Percentiles rank a stretch among this genome's conserved stretches.
Evolutionary conservation across 2,329 filamentous ascomycete genomes (phyloP).

Genomic region (Peltaster fructicola): DNA sequence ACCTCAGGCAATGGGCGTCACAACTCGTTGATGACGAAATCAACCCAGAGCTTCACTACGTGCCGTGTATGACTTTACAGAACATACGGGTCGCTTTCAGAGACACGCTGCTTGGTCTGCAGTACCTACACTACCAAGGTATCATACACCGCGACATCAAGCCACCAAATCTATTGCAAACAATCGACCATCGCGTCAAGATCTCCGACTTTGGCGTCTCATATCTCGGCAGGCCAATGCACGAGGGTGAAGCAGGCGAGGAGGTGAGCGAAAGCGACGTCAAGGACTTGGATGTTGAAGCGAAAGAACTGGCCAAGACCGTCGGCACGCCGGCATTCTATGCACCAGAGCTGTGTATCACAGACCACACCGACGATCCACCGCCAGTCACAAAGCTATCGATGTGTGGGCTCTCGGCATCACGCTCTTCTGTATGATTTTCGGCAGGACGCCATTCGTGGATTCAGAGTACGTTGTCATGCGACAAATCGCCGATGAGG

Average conservation of each 20-base stretch:
- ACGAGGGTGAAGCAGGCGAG: constrained; percentile 47
- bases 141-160: constrained; percentile 35
- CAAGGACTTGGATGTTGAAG: constrained; percentile 65
- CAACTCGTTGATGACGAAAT: constrained; percentile 41
- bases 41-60: constrained; percentile 79
- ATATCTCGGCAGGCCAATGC: constrained; percentile 77
- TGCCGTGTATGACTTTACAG: constrained; percentile 77
- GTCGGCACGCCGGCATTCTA: constrained; percentile 97
- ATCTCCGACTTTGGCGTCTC: constrained; percentile 98
- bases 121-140: constrained; percentile 55
- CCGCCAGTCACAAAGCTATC: constrained; percentile 73
- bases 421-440: constrained; percentile 89
- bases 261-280: constrained; percentile 58
- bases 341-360: constrained; percentile 88
- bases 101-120: constrained; percentile 80
- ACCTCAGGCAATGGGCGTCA: constrained; percentile 24
- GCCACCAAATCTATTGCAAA: constrained; percentile 73
- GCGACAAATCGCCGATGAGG: constrained; percentile 73
- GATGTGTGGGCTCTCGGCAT: constrained; percentile 96
- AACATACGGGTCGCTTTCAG: constrained; percentile 73
- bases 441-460: constrained; percentile 82
- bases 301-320: constrained; percentile 91
- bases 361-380: constrained; percentile 49
- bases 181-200: constrained; percentile 70
- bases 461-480: constrained; percentile 88